phyloP scores from a whole-genome alignment of 2,329 filamentous ascomycete genomes.

The Trichoderma oligosporum region DNA sequence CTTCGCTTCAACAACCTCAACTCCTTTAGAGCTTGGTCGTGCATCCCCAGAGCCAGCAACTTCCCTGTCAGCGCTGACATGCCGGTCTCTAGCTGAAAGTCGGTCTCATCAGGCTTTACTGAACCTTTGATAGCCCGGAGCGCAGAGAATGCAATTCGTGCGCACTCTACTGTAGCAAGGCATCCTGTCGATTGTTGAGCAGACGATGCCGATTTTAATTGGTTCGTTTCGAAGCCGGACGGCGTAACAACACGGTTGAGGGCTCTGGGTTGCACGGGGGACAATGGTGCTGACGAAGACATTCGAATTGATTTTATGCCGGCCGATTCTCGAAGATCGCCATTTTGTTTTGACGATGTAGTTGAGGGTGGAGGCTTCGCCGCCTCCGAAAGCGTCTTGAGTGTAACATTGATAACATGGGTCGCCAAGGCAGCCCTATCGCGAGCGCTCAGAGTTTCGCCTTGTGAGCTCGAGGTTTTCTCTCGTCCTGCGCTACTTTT shows the following conservation, averaged over 20 bases:
- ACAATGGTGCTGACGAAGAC: constrained; percentile 56
- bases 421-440: constrained; percentile 68
- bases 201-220: constrained; percentile 28
- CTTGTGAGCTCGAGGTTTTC: constrained; percentile 21
- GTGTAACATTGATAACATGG: constrained; percentile 65
- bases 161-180: constrained; percentile 63
- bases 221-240: constrained; percentile 39
- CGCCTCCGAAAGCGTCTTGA: constrained; percentile 66
- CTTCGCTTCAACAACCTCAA: constrained; percentile 61
- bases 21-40: constrained; percentile 67
- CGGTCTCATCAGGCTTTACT: constrained; percentile 51
- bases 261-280: constrained; percentile 58
- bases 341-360: constrained; percentile 34
- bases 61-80: constrained; percentile 67
- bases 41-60: constrained; percentile 59
- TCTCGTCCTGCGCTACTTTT: constrained; percentile 25
- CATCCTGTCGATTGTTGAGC: constrained; percentile 42
- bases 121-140: constrained; percentile 56
- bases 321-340: constrained; percentile 34
- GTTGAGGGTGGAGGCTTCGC: constrained; percentile 46
- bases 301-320: constrained; percentile 46
- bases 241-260: constrained; percentile 56
- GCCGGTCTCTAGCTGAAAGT: constrained; percentile 68
- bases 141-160: constrained; percentile 62
- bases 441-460: constrained; percentile 33